These are phyloP conservation scores for Halophytophthora batemanensis DNA, from an alignment of 352 stramenopile species.

Conservation along the genomic window DNA sequence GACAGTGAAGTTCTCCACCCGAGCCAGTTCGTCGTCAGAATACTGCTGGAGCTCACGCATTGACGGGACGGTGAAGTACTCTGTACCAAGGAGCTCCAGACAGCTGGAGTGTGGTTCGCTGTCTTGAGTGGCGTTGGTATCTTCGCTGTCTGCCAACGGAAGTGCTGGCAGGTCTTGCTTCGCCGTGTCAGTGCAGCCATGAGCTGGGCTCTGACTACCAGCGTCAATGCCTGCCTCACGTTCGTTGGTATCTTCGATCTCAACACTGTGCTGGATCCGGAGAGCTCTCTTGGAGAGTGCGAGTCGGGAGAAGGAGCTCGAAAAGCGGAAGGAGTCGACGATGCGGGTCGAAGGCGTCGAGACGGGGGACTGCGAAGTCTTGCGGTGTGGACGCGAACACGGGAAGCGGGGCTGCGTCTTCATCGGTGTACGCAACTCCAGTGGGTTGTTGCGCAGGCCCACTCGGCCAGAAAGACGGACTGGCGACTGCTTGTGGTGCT, in stretches of 20 bases:
- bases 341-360: constrained; percentile 1
- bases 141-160: too few relatives aligned
- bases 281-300: constrained; percentile 12
- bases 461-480: constrained; percentile 13
- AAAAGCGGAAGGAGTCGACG: constrained; percentile 15
- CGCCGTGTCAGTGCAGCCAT: not conserved
- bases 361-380: not conserved
- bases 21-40: constrained; percentile 31
- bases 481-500: constrained; percentile 11
- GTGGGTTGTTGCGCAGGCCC: constrained; percentile 15
- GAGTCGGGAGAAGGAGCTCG: constrained; percentile 18
- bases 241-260: not conserved
- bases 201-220: not conserved
- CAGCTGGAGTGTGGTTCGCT: constrained; percentile 7
- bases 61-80: constrained; percentile 45
- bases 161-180: too few relatives aligned
- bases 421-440: constrained; percentile 9
- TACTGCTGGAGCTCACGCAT: constrained; percentile 29
- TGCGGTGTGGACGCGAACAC: not conserved
- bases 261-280: constrained; percentile 3
- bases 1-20: constrained; percentile 41
- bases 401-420: constrained; percentile 7
- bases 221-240: not conserved
- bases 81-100: constrained; percentile 26
- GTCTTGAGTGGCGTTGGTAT: not conserved